Evolutionary conservation across 768 basidiomycete species (phyloP), one percentile per base, ranked within the genome.

Genomic region (Pleurotus ostreatus): DNA sequence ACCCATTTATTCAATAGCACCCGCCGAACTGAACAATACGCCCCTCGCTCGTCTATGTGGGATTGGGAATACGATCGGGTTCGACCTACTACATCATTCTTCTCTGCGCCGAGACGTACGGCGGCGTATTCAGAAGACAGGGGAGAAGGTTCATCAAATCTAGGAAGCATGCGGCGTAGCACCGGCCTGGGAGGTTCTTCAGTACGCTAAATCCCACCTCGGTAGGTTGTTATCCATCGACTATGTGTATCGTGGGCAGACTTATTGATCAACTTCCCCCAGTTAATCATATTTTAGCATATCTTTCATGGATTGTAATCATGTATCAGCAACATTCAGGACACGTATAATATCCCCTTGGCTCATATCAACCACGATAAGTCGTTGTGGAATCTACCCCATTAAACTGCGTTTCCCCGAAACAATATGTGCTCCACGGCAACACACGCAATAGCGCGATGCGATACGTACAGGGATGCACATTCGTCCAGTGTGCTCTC

Each of bases 131-230:
- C 63, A 13, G 74, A 78, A 18, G 84, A 88, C 63, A 74, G 88
- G 56, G 84, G 83, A 5, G 88, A 88, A 65, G 88, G 88, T 5
- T 67, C 84, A 13, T 89, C 88, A 22, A 82, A 78, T 65, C 64
- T 90, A 46, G 92, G 90, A 5, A 60, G 80, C 20, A 85, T 89
- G 79, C 80, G 92, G 66, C 74, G 81, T 37, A 90, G 89, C 64
- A 89, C 89, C 13, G 92, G 90, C 0, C 81, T 88, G 55, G 93
- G 92, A 26, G 85, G 91, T 23, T 89, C 91, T 3, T 84, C 70
- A 59, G 85, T 86, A 12, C 51, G 51, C 20, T 53, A 49, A 30
- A 20, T 1, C n/a, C 16, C 37, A 12, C 30, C 30, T 34, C 30
- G 30, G 30, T 34, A 34, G 30, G 30, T 34, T 34, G 11, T 34